Conservation (phyloP, 176 grass and related monocot species). For the Oryza glaberrima region DNA sequence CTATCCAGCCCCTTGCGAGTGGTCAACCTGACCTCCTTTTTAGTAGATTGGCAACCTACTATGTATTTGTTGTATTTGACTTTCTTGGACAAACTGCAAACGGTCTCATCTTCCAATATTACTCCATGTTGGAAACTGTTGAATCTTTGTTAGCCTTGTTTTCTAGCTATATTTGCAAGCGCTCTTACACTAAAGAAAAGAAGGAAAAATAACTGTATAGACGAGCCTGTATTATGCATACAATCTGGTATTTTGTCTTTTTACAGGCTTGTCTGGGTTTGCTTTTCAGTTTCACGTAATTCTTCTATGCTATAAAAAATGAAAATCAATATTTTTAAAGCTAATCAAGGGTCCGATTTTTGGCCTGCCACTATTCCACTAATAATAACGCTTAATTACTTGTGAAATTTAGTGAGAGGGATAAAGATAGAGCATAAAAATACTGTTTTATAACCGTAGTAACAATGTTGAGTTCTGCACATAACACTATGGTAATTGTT, state of each 20-base stretch:
- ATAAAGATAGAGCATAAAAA: not conserved
- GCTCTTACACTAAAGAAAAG: constrained; percentile 23
- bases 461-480: not conserved
- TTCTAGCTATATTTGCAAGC: constrained; percentile 16
- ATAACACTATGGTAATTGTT: not conserved
- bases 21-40: not conserved
- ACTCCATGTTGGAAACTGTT: constrained; percentile 32
- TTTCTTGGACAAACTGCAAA: constrained; percentile 27
- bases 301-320: not conserved
- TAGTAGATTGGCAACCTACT: constrained; percentile 20
- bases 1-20: not conserved
- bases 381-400: not conserved
- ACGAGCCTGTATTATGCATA: not conserved
- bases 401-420: not conserved
- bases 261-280: constrained; percentile 17
- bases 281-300: not conserved
- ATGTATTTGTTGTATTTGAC: constrained; percentile 2
- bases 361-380: not conserved
- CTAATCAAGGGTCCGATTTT: not conserved
- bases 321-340: not conserved
- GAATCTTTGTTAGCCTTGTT: constrained; percentile 20
- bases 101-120: constrained; percentile 16
- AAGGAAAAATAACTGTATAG: constrained; percentile 14
- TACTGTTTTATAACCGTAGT: not conserved
- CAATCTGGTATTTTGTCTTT: constrained; percentile 20